These are phyloP conservation scores for Coemansia sp. DNA, from an alignment of 192 early-diverging fungal species.

Conservation along the genomic window DNA sequence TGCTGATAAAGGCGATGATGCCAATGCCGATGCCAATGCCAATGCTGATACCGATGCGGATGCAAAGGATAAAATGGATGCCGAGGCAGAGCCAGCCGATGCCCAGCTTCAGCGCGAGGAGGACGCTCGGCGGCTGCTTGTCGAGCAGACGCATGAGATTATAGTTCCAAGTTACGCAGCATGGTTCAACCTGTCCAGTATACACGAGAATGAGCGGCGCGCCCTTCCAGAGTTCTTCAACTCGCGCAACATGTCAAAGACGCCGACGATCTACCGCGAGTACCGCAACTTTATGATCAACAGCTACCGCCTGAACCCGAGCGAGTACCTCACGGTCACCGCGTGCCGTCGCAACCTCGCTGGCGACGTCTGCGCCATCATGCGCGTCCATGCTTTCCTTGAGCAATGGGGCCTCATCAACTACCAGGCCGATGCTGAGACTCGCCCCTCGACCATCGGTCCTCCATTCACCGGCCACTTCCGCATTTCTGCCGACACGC, in stretches of 20 bases:
- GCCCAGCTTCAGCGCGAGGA: slow-evolving; percentile 56
- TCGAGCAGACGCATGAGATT: slow-evolving; percentile 68
- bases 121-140: slow-evolving; percentile 65
- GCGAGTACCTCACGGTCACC: slow-evolving; percentile 96
- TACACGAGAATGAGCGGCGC: slow-evolving; percentile 85
- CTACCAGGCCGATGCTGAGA: slow-evolving; percentile 94
- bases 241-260: slow-evolving; percentile 87
- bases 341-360: slow-evolving; percentile 95
- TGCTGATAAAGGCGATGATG: slow-evolving; percentile 30
- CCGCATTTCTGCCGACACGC: slow-evolving; percentile 93
- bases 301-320: slow-evolving; percentile 90
- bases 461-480: slow-evolving; percentile 98
- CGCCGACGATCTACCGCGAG: slow-evolving; percentile 87
- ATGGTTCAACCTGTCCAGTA: slow-evolving; percentile 81
- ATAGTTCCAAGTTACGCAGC: slow-evolving; percentile 85
- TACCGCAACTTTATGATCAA: slow-evolving; percentile 99
- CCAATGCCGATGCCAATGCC: slow-evolving; percentile 16
- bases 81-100: slow-evolving; percentile 14
- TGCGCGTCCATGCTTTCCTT: slow-evolving; percentile 96
- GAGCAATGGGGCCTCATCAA: slow-evolving; percentile 99
- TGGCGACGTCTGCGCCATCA: slow-evolving; percentile 98
- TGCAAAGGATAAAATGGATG: slow-evolving; percentile 38
- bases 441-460: slow-evolving; percentile 83
- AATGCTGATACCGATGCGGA: slow-evolving; percentile 4
- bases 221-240: slow-evolving; percentile 97